phyloP scores from a whole-genome alignment of 768 basidiomycete genomes.

The Russula sp. region DNA sequence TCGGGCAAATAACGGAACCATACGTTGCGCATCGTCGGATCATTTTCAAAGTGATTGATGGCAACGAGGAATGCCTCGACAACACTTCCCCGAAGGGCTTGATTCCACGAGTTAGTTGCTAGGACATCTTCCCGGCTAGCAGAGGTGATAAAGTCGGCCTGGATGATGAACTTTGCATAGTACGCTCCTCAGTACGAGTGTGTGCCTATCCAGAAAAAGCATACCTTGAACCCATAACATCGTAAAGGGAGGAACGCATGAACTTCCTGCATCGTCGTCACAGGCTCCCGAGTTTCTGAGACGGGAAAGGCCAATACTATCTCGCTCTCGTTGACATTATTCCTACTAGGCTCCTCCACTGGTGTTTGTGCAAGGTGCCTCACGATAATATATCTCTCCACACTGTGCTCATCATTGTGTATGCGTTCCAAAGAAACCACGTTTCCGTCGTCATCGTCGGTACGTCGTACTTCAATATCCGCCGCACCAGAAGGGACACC shows the following conservation, averaged over 20 bases:
- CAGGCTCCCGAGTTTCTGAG: conserved; percentile 12
- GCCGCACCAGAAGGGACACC: background rate
- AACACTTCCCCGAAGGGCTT: conserved; percentile 20
- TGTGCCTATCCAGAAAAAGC: background rate
- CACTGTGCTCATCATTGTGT: background rate
- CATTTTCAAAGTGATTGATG: conserved; percentile 18
- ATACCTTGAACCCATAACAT: conserved; percentile 24
- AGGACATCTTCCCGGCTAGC: conserved; percentile 27
- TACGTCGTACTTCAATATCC: background rate
- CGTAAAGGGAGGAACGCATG: conserved; percentile 26
- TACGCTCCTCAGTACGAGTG: background rate
- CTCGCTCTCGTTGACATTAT: conserved; percentile 19
- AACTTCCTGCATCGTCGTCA: conserved; percentile 17
- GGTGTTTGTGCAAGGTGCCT: conserved; percentile 15
- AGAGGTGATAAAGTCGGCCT: conserved; percentile 28
- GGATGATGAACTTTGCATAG: conserved; percentile 25
- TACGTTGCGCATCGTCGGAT: conserved; percentile 18
- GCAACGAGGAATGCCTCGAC: conserved; percentile 23
- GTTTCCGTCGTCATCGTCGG: background rate
- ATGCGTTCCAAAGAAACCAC: conserved; percentile 2
- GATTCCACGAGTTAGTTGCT: conserved; percentile 24
- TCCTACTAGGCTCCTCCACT: conserved; percentile 17
- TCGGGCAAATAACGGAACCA: conserved; percentile 27
- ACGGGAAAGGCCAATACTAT: conserved; percentile 25
- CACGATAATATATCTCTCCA: conserved; percentile 15